Evolutionary conservation across 2,329 filamentous ascomycete species (phyloP).

Genomic region (Penicillium sp.): DNA sequence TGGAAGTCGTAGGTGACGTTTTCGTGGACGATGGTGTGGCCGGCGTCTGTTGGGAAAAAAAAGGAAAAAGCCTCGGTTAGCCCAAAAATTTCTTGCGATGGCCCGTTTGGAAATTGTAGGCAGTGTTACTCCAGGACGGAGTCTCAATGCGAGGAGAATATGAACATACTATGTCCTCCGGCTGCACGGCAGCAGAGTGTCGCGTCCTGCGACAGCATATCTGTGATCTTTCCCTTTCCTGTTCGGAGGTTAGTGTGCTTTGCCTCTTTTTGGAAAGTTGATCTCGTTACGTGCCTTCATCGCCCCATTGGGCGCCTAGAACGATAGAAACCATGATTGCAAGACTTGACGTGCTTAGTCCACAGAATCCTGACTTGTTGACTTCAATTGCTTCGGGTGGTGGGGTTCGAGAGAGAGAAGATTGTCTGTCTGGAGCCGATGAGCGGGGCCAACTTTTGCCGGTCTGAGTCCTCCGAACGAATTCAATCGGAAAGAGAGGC

Average conservation of each 20-base stretch:
- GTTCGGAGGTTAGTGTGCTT: conserved; percentile 11
- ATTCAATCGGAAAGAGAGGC: neutral
- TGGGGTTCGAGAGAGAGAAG: conserved; percentile 10
- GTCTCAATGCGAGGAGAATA: neutral
- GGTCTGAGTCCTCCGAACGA: conserved; percentile 2
- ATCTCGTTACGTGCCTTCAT: conserved; percentile 44
- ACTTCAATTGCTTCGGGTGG: conserved; percentile 7
- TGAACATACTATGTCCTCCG: conserved; percentile 46
- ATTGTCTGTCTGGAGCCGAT: conserved; percentile 9
- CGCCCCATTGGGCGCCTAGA: conserved; percentile 48
- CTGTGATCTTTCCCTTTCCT: conserved; percentile 49
- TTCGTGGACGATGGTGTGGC: conserved; percentile 48
- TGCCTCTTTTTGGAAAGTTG: neutral
- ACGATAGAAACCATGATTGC: conserved; percentile 43
- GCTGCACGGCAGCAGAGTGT: conserved; percentile 46
- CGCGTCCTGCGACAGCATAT: conserved; percentile 45
- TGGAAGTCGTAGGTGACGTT: conserved; percentile 49
- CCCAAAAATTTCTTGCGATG: neutral
- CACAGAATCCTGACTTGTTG: neutral
- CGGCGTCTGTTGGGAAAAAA: conserved; percentile 35
- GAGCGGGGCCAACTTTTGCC: conserved; percentile 13
- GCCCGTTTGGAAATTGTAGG: neutral
- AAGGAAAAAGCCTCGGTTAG: conserved; percentile 10
- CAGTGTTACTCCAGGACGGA: neutral
- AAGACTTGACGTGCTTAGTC: neutral